Evolutionary conservation across 2,329 filamentous ascomycete genomes (phyloP).

Genomic region (Akanthomyces muscarius): DNA sequence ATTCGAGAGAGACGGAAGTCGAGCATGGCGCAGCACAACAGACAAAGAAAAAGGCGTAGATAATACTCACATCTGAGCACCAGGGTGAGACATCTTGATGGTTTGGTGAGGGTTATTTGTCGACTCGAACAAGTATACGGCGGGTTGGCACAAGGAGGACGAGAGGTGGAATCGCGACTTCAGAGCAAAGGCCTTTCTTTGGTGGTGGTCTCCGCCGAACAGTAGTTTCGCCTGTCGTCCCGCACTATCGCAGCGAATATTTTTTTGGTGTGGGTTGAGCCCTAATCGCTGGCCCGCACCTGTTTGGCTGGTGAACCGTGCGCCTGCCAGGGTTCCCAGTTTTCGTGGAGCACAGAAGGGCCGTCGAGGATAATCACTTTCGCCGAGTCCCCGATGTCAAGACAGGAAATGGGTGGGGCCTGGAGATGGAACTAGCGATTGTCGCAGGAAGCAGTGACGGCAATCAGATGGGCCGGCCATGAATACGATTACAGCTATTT

Average conservation of each 20-base stretch:
- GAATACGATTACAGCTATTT: neutral
- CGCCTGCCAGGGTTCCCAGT: neutral
- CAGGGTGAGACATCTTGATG: slow-evolving; percentile 58
- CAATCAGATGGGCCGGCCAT: neutral
- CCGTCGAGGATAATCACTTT: slow-evolving; percentile 6
- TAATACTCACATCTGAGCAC: slow-evolving; percentile 58
- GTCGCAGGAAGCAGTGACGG: neutral
- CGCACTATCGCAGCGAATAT: slow-evolving; percentile 17
- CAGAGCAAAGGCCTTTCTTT: neutral
- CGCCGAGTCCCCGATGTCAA: neutral
- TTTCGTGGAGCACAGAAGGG: neutral
- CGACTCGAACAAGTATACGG: slow-evolving; percentile 9
- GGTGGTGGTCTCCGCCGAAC: slow-evolving; percentile 15
- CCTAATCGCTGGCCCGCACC: slow-evolving; percentile 23
- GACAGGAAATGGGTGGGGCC: neutral
- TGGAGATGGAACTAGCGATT: neutral
- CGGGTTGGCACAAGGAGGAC: slow-evolving; percentile 8
- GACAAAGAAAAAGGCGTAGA: slow-evolving; percentile 9
- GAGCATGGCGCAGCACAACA: neutral
- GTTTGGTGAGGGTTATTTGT: slow-evolving; percentile 20
- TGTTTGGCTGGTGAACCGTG: neutral
- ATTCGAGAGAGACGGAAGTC: slow-evolving; percentile 2
- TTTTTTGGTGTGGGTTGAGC: slow-evolving; percentile 31
- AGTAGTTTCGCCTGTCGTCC: slow-evolving; percentile 13
- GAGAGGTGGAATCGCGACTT: slow-evolving; percentile 16